Conservation (phyloP, 2,329 filamentous ascomycete genomes). For the Zalaria sp. region DNA sequence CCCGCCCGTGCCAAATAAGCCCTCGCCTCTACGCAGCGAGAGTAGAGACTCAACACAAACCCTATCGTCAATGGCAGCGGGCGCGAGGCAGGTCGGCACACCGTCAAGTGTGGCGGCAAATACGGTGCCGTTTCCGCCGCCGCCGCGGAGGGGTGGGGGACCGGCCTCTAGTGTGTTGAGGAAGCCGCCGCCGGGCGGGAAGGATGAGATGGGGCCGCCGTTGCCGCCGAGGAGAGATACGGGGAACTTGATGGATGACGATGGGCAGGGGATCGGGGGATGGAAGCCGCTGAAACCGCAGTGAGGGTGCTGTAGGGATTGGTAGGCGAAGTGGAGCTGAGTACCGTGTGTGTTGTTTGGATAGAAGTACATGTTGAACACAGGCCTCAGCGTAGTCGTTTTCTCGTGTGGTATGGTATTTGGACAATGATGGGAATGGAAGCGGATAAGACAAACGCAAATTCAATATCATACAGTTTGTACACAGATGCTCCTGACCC, state of each 20-base stretch:
- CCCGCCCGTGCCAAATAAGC: constrained; percentile 20
- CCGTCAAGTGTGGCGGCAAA: neutral
- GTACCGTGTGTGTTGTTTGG: no score
- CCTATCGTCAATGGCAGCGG: constrained; percentile 7
- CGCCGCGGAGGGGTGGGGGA: constrained; percentile 1
- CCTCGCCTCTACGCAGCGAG: constrained; percentile 14
- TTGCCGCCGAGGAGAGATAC: constrained; percentile 12
- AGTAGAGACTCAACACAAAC: constrained; percentile 8
- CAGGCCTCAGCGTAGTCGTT: no score
- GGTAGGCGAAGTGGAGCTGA: no score
- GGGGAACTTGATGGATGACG: constrained; percentile 16
- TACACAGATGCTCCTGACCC: no score
- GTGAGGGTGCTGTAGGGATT: neutral
- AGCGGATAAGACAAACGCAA: no score
- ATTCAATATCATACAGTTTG: no score
- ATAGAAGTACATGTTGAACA: no score
- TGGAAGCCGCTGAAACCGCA: constrained; percentile 18
- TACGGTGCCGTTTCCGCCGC: constrained; percentile 3
- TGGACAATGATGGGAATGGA: no score
- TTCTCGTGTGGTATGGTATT: no score
- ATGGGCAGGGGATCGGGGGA: constrained; percentile 11
- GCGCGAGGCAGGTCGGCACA: constrained; percentile 7
- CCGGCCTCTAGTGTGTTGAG: neutral
- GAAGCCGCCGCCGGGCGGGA: constrained; percentile 1
- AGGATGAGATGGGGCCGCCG: constrained; percentile 8